Conservation (phyloP, 2,329 filamentous ascomycete species). For the Aureobasidium pullulans region DNA sequence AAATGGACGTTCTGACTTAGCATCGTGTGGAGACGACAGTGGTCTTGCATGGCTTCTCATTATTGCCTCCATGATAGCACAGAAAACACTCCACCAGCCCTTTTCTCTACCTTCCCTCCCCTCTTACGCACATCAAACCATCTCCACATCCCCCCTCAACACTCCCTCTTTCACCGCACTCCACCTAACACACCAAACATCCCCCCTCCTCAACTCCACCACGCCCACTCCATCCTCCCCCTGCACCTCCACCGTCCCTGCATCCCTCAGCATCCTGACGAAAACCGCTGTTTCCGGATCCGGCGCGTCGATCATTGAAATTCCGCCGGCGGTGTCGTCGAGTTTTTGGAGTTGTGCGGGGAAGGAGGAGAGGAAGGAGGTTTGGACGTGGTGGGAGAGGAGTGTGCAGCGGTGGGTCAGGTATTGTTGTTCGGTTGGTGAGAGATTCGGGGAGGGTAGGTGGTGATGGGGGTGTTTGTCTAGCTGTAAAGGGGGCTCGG, state of each 20-base stretch:
- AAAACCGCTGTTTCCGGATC: slow-evolving; percentile 82
- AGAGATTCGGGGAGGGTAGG: slow-evolving; percentile 49
- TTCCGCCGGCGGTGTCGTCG: slow-evolving; percentile 82
- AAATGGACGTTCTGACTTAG: no score
- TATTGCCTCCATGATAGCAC: no score
- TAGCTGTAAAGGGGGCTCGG: slow-evolving; percentile 45
- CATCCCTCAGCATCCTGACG: slow-evolving; percentile 60
- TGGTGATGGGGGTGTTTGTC: slow-evolving; percentile 71
- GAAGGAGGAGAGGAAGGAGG: slow-evolving; percentile 78
- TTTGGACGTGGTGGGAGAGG: slow-evolving; percentile 74
- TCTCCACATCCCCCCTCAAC: slow-evolving; percentile 66
- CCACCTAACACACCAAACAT: slow-evolving; percentile 53
- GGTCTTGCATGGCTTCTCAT: no score
- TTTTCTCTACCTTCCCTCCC: no score
- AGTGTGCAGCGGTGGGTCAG: slow-evolving; percentile 78
- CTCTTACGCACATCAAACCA: slow-evolving; percentile 29
- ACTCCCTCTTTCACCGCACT: slow-evolving; percentile 56
- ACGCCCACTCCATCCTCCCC: slow-evolving; percentile 48
- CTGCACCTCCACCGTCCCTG: slow-evolving; percentile 48
- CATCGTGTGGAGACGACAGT: no score
- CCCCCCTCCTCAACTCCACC: slow-evolving; percentile 40
- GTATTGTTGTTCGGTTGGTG: slow-evolving; percentile 70
- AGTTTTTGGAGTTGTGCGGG: slow-evolving; percentile 71
- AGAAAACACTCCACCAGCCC: no score
- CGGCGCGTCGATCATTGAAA: slow-evolving; percentile 86